A percentile compares a stretch with the other conserved stretches of the same genome.
Conservation (phyloP, 345 rosid genomes). For the Rhodomyrtus tomentosa region DNA sequence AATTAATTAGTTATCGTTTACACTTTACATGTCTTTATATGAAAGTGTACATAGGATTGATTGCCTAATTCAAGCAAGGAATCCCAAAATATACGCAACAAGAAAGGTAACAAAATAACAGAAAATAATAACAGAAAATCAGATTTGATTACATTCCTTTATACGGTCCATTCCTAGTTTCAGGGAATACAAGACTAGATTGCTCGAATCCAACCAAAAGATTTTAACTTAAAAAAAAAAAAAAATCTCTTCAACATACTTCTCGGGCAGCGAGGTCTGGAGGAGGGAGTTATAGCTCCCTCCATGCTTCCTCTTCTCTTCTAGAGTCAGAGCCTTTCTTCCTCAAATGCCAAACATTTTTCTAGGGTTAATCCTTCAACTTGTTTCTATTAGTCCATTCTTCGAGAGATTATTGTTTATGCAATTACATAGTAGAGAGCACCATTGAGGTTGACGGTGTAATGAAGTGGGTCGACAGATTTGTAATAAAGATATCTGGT, state of each 20-base stretch:
- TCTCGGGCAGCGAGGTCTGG: conserved; percentile 42
- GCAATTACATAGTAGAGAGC: neutral
- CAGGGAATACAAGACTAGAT: too few species aligned
- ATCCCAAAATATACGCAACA: too few species aligned
- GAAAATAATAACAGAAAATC: too few species aligned
- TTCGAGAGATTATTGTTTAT: neutral
- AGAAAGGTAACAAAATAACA: too few species aligned
- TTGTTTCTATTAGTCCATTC: neutral
- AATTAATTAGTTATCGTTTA: too few species aligned
- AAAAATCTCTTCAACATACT: neutral
- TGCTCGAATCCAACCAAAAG: too few species aligned
- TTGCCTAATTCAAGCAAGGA: too few species aligned
- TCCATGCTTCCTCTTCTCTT: conserved; percentile 28
- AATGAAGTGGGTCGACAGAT: conserved; percentile 20
- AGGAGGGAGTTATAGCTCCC: conserved; percentile 47
- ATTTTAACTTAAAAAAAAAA: too few species aligned
- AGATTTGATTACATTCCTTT: too few species aligned
- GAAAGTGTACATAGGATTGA: too few species aligned
- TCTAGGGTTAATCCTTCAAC: neutral
- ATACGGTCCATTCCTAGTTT: too few species aligned
- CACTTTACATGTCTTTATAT: too few species aligned
- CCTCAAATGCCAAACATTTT: conserved; percentile 9
- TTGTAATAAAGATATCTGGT: conserved; percentile 20
- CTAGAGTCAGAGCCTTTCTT: conserved; percentile 26
- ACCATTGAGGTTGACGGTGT: conserved; percentile 42